Evolutionary conservation across 192 early-diverging fungal species (phyloP), one percentile per base, ranked within the genome.

Genomic region (Gonapodya prolifera): DNA sequence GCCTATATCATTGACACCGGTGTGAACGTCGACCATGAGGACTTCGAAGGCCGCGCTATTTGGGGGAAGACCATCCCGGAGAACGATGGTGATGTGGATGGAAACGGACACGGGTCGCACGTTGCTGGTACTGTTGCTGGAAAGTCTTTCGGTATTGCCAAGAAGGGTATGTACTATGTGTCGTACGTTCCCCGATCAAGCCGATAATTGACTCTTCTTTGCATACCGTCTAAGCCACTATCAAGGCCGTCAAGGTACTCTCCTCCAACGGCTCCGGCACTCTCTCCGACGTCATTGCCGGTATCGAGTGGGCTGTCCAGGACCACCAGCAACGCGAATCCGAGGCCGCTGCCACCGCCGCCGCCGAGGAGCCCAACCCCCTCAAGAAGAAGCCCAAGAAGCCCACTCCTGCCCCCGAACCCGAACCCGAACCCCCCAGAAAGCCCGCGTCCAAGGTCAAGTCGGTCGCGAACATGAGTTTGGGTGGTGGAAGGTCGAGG

Each of bases 1-100:
- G 94, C 92, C 35, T 99, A 94, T 82, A 94, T 99, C 32, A 93
- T 99, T 73, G 98, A 99, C 86, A 98, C 97, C 1, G 97, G 97
- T 75, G 88, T 97, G 76, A 87, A 89, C 78, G 81, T 91, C 75
- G 82, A 87, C 0, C 96, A 98, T 78, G 87, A 88, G 16, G 96
- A 99, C 77, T 97, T 99, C 81, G 90, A 92, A 71, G 94, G 93
- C 75, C 92, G 97, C 78, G 97, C 97, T 35, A 78, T 78, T 69
- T 94, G 93, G 89, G 78, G 30, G 2, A 76, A 76, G 35, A 76
- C 76, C 79, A 78, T 45, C 33, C 74, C 35, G 1, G 33, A 30
- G 30, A n/a, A n/a, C n/a, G 86, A 86, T 78, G 78, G 80, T 34
- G 86, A 86, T 71, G 81, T 82, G 35, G 86, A 87, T 75, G 84